These are phyloP conservation scores for Diaporthe vexans DNA, from an alignment of 2,329 filamentous ascomycete genomes.

Conservation along the genomic window DNA sequence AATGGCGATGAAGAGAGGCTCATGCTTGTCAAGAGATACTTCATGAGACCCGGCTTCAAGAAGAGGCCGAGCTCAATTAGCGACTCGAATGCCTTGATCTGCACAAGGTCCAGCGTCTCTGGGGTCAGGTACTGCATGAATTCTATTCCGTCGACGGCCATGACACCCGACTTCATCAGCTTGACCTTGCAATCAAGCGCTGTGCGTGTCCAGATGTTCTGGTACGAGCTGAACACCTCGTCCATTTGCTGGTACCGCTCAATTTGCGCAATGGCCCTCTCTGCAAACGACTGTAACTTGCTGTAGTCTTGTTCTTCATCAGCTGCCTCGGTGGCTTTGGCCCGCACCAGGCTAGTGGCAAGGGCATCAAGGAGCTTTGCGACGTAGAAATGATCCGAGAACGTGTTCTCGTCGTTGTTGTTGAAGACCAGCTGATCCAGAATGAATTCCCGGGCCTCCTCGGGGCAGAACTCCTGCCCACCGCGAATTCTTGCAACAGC, in stretches of 20 bases:
- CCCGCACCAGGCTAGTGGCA: constrained; percentile 70
- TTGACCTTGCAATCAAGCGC: constrained; percentile 72
- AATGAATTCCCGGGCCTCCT: constrained; percentile 84
- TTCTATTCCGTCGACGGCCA: constrained; percentile 65
- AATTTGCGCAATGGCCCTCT: constrained; percentile 71
- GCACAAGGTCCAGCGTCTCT: constrained; percentile 72
- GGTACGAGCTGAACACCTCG: constrained; percentile 77
- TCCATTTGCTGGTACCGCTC: constrained; percentile 77
- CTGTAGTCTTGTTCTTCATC: constrained; percentile 57
- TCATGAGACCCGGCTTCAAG: constrained; percentile 67
- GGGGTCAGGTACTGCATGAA: constrained; percentile 77
- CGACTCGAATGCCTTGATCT: constrained; percentile 76
- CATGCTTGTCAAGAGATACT: constrained; percentile 69
- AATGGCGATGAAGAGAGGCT: constrained; percentile 75
- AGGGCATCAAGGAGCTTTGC: constrained; percentile 79
- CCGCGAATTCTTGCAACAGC: constrained; percentile 86
- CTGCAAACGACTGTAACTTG: constrained; percentile 63
- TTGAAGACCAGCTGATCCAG: constrained; percentile 93
- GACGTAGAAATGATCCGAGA: constrained; percentile 91
- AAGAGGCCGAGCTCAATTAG: constrained; percentile 75
- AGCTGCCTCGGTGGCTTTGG: constrained; percentile 60
- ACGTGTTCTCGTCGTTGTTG: constrained; percentile 91
- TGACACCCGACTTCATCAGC: constrained; percentile 75
- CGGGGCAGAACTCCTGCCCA: constrained; percentile 80
- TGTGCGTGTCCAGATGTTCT: constrained; percentile 76